Base-by-base conservation (phyloP, 768 basidiomycete genomes). In the Lentinula sp. region DNA sequence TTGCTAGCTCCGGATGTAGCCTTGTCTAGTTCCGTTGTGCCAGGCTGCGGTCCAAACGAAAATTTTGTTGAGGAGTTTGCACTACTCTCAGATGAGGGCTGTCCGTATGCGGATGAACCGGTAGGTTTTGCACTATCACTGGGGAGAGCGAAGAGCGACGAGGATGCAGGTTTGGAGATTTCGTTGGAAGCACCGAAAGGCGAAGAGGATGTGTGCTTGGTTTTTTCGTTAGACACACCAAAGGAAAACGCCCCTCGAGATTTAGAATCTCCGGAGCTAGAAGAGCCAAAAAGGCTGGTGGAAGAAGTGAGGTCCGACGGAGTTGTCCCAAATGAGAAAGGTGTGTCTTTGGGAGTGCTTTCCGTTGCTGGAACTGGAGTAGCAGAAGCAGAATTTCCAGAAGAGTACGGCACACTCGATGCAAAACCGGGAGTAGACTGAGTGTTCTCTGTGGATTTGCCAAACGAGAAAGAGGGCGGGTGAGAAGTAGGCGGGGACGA, bases 401-500 rank as follows among this genome's bases (percentile, higher is more conserved):
- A 60, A 3, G 59, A 32, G 28, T 43, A 60, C 9, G 35, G n/a
- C 7, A 6, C 13, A 23, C 15, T 35, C n/a, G 59, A 31, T 13
- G 18, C 39, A 11, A 42, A 45, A 5, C 50, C 28, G 9, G 42
- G 34, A 7, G 39, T 7, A 3, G 23, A 16, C 53, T 52, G 23
- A 8, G 69, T 51, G 60, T 68, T 68, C 40, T 62, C 52, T 23
- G 61, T n/a, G 34, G 70, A 62, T 46, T 57, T 61, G 8, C 67
- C 69, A 34, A 77, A 74, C 16, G 70, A 61, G 60, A 76, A 75
- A 52, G 59, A 65, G 62, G 63, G 35, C 35, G 65, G 57, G 28
- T 43, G 63, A 6, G 66, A 60, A 8, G 60, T 61, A 21, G 67
- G 53, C 11, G 68, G 64, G 23, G 63, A 4, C 8, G 62, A 53